phyloP scores from a whole-genome alignment of 2,329 filamentous ascomycete species.

The Pseudophaeomoniella oleicola region DNA sequence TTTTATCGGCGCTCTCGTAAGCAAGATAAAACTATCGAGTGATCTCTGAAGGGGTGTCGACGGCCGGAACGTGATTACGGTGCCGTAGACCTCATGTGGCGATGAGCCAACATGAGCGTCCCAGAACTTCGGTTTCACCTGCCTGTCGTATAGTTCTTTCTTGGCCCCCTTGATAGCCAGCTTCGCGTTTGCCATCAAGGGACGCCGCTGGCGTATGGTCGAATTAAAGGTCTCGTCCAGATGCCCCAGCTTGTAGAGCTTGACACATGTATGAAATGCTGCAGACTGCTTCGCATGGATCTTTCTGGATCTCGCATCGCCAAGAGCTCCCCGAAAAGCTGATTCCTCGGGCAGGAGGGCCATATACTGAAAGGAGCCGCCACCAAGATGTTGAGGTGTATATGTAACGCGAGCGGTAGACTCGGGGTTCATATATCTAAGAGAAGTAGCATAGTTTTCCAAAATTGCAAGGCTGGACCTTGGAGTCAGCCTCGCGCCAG shows the following conservation, averaged over 20 bases:
- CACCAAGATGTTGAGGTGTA: slow-evolving; percentile 25
- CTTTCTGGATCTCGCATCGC: slow-evolving; percentile 53
- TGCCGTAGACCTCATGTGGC: slow-evolving; percentile 45
- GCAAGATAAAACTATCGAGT: slow-evolving; percentile 51
- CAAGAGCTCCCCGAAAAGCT: slow-evolving; percentile 52
- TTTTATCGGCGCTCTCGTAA: slow-evolving; percentile 55
- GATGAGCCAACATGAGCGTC: slow-evolving; percentile 23
- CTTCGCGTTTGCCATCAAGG: slow-evolving; percentile 72
- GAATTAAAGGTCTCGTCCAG: slow-evolving; percentile 65
- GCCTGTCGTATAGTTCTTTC: slow-evolving; percentile 60
- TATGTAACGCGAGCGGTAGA: slow-evolving; percentile 40
- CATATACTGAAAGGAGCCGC: slow-evolving; percentile 52
- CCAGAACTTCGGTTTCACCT: slow-evolving; percentile 68
- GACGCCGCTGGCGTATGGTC: slow-evolving; percentile 54
- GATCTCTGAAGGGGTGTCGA: slow-evolving; percentile 6
- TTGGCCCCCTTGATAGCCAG: slow-evolving; percentile 71
- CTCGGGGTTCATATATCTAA: slow-evolving; percentile 31
- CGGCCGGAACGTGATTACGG: slow-evolving; percentile 30
- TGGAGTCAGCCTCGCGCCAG: slow-evolving; percentile 59
- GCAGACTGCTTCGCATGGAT: slow-evolving; percentile 72
- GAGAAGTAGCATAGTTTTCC: slow-evolving; percentile 7
- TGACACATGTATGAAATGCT: slow-evolving; percentile 67
- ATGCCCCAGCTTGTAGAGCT: slow-evolving; percentile 50
- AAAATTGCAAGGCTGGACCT: slow-evolving; percentile 6
- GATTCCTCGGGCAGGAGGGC: slow-evolving; percentile 60